Percentiles rank a stretch among this genome's conserved stretches.
Evolutionary conservation across 2,329 filamentous ascomycete genomes (phyloP).

Genomic region (Aurifilum marmelostoma): DNA sequence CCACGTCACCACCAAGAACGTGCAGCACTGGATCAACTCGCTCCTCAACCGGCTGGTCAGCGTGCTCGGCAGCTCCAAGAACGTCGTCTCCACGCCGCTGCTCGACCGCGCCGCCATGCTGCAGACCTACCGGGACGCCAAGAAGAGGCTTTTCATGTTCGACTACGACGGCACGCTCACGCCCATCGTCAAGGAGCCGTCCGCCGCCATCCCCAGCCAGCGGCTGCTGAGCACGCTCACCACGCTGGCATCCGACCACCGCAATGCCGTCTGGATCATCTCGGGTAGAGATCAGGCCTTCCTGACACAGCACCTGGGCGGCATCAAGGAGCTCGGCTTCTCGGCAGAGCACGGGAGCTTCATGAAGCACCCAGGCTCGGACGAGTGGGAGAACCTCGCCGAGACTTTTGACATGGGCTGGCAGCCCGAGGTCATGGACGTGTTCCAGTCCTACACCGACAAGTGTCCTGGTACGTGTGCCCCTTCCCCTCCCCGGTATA

Average conservation of each 20-base stretch:
- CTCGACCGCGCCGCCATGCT: constrained; percentile 77
- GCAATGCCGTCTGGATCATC: constrained; percentile 97
- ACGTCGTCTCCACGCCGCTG: constrained; percentile 75
- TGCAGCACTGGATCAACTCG: constrained; percentile 82
- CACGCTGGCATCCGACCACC: constrained; percentile 75
- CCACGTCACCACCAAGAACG: constrained; percentile 83
- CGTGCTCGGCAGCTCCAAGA: constrained; percentile 77
- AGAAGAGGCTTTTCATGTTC: constrained; percentile 92
- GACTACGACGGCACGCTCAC: constrained; percentile 98
- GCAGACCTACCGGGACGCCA: constrained; percentile 72
- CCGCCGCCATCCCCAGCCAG: constrained; percentile 84
- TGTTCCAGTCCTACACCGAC: constrained; percentile 89
- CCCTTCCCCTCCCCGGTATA: background rate
- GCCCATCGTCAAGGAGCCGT: constrained; percentile 90
- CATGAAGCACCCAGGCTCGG: constrained; percentile 76
- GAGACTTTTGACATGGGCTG: constrained; percentile 89
- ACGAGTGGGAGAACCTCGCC: constrained; percentile 86
- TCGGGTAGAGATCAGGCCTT: constrained; percentile 93
- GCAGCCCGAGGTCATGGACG: constrained; percentile 81
- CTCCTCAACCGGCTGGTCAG: constrained; percentile 79
- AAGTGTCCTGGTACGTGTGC: constrained; percentile 70
- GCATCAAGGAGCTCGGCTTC: constrained; percentile 86
- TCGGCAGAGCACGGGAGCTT: constrained; percentile 98
- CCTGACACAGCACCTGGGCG: constrained; percentile 86
- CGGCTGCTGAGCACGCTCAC: constrained; percentile 80